Base-by-base conservation (phyloP, 2,329 filamentous ascomycete species). In the Cladosporium sp. region DNA sequence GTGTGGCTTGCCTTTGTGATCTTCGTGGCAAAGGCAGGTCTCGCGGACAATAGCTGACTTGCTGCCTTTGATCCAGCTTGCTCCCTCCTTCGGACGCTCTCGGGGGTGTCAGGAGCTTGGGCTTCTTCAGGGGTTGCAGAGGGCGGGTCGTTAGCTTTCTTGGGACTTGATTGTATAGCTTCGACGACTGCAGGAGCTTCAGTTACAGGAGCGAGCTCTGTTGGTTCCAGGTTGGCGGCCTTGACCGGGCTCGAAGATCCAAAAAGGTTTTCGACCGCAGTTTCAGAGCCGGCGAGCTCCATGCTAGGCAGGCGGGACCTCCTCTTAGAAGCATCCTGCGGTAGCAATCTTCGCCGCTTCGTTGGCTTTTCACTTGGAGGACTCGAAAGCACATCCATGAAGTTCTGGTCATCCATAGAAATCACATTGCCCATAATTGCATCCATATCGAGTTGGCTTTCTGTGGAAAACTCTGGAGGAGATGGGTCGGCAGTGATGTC, bases 341-440 rank as follows among this genome's bases (percentile, higher is more conserved):
- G 39, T 17, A 55, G 34, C 15, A 66, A 17, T 58, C 63, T 67
- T 5, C 65, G 61, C 11, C 64, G 58, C 60, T 69, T 69, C 2
- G 55, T 54, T 20, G 50, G 30, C 38, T 49, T 55, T 25, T 59
- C 52, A 6, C 62, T 61, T 20, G 55, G 59, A 25, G 66, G 60
- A 59, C 64, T 66, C 2, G 61, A 66, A 38, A 63, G 61, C 11
- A 60, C 60, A 11, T 66, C 65, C 17, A 73, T 65, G 39, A 71
- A 67, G 6, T 69, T 63, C 14, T 73, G 67, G 43, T 77, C 75
- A 60, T 69, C 75, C 64, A 57, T 74, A 30, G 62, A 74, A 61
- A 74, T 65, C 22, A 75, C 65, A 51, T 64, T 64, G 17, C 63
- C 60, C 65, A 71, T 66, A 36, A 71, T 62, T 3, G 61, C 67